Conservation (phyloP, 1,284 basidiomycete genomes). For the Ganoderma lucidum region DNA sequence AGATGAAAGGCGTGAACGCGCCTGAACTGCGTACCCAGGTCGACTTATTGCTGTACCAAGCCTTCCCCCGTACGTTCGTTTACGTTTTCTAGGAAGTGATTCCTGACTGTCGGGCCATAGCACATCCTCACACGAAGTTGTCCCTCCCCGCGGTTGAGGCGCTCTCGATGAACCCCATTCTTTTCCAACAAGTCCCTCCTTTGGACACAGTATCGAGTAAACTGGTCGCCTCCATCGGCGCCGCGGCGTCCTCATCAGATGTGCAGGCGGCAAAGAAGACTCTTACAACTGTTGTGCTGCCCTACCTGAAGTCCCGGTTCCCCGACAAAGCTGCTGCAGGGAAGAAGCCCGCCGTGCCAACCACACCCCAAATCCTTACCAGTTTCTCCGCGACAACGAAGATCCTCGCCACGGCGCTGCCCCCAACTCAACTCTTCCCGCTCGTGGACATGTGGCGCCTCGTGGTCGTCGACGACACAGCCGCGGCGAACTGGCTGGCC, state of each 20-base stretch:
- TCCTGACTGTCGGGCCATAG: conserved; percentile 44
- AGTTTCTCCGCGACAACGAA: conserved; percentile 60
- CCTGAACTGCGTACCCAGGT: conserved; percentile 74
- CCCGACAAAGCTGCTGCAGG: conserved; percentile 29
- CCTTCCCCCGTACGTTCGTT: conserved; percentile 74
- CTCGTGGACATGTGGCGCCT: conserved; percentile 87
- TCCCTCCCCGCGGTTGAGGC: conserved; percentile 68
- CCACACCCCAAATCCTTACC: conserved; percentile 41
- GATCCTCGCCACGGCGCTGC: conserved; percentile 56
- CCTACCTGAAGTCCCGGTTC: conserved; percentile 73
- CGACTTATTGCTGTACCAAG: conserved; percentile 75
- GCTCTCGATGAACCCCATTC: conserved; percentile 78
- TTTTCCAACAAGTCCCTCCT: conserved; percentile 76
- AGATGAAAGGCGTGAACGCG: conserved; percentile 78
- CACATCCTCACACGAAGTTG: conserved; percentile 78
- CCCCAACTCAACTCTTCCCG: conserved; percentile 76
- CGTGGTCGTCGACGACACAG: conserved; percentile 67
- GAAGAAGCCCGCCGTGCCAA: conserved; percentile 36
- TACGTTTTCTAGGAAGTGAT: no score
- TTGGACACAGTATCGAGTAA: conserved; percentile 73
- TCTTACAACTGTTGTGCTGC: conserved; percentile 58
- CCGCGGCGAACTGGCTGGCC: conserved; percentile 60
- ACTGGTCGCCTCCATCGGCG: conserved; percentile 69
- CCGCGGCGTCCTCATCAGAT: conserved; percentile 43
- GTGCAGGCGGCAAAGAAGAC: conserved; percentile 57